phyloP scores from a whole-genome alignment of 2,329 filamentous ascomycete species.

The Alternaria rosae region DNA sequence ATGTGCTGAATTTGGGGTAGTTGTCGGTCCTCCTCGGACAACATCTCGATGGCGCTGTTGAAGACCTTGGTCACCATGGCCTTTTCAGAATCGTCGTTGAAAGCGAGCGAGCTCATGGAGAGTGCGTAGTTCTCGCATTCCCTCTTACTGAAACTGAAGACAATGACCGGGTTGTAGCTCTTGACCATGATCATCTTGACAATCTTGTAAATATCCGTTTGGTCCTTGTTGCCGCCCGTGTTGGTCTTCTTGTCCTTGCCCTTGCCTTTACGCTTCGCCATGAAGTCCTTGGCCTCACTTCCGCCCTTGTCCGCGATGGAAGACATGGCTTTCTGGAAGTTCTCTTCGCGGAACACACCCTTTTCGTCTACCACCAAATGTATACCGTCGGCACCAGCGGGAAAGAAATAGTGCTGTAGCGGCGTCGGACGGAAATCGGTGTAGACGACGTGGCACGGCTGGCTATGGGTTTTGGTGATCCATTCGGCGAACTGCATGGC shows the following conservation, averaged over 20 bases:
- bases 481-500: conserved; percentile 99
- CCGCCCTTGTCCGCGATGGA: conserved; percentile 88
- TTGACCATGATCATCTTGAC: conserved; percentile 99
- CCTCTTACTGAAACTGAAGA: conserved; percentile 99
- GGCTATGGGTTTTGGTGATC: conserved; percentile 97
- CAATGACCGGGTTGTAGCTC: conserved; percentile 96
- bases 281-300: conserved; percentile 78
- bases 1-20: conserved; percentile 92
- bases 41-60: conserved; percentile 86
- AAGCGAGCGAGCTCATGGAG: conserved; percentile 83
- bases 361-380: conserved; percentile 96
- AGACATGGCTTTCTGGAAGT: conserved; percentile 96
- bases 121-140: conserved; percentile 93
- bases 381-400: conserved; percentile 89
- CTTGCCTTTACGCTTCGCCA: conserved; percentile 82
- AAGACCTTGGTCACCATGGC: conserved; percentile 95
- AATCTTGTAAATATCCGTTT: conserved; percentile 93
- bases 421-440: conserved; percentile 98
- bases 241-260: conserved; percentile 92
- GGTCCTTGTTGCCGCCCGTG: conserved; percentile 74
- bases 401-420: conserved; percentile 97
- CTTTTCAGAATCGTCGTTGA: conserved; percentile 97
- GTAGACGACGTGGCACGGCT: conserved; percentile 98
- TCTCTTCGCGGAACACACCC: conserved; percentile 92
- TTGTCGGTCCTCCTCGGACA: conserved; percentile 89